Evolutionary conservation across 805 yeast genomes (phyloP).

Genomic region (Nakazawaea laoshanensis): DNA sequence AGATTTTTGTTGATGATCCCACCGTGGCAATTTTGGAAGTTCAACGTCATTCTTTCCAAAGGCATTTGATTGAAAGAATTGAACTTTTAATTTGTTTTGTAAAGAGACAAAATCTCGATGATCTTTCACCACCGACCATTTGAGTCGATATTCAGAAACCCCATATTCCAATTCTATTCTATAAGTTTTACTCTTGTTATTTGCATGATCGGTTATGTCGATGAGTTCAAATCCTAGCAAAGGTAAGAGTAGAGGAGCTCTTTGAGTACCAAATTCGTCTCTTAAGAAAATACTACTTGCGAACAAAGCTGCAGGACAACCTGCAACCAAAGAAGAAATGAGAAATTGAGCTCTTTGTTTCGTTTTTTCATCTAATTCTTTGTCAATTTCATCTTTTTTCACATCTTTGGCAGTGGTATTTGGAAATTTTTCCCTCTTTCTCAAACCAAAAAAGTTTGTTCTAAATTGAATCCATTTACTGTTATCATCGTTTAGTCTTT

Average conservation of each 20-base stretch:
- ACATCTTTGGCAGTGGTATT: not conserved
- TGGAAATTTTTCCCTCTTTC: conserved; percentile 2
- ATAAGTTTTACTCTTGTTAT: conserved; percentile 36
- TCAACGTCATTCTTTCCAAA: conserved; percentile 18
- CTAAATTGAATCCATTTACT: conserved; percentile 9
- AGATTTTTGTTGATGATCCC: conserved; percentile 10
- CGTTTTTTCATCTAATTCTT: conserved; percentile 15
- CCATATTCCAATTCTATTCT: conserved; percentile 85
- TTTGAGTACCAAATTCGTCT: conserved; percentile 67
- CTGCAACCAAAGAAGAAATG: conserved; percentile 48
- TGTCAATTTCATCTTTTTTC: conserved; percentile 1
- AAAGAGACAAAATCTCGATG: conserved; percentile 64
- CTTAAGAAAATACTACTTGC: conserved; percentile 66
- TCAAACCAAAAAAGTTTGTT: conserved; percentile 7
- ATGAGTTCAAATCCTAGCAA: conserved; percentile 60
- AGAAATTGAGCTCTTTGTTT: conserved; percentile 21
- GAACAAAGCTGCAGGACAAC: conserved; percentile 66
- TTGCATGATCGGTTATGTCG: conserved; percentile 29
- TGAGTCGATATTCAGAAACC: conserved; percentile 65
- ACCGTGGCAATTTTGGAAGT: conserved; percentile 36
- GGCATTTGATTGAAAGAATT: conserved; percentile 34
- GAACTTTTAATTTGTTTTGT: conserved; percentile 59
- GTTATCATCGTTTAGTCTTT: conserved; percentile 1
- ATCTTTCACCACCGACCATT: conserved; percentile 73
- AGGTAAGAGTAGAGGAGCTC: conserved; percentile 78